phyloP scores from a whole-genome alignment of 192 early-diverging fungal genomes.

The Coemansia sp. region DNA sequence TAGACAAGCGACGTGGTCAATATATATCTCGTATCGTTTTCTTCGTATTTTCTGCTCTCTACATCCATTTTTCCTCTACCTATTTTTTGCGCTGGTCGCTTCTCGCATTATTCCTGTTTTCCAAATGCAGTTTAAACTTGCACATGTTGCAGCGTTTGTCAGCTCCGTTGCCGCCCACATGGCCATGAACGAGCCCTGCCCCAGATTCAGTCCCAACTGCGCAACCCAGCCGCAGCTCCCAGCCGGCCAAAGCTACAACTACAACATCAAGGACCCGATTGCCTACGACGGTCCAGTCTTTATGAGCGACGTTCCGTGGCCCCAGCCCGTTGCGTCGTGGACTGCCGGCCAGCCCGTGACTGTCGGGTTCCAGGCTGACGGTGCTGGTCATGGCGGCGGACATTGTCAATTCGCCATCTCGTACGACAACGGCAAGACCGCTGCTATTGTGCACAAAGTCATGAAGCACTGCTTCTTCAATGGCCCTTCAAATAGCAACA shows the following conservation, averaged over 20 bases:
- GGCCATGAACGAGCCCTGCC: neutral
- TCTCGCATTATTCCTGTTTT: neutral
- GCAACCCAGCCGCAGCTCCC: neutral
- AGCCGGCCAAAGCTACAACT: neutral
- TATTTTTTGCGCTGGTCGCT: neutral
- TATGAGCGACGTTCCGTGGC: neutral
- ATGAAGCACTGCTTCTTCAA: constrained; percentile 36
- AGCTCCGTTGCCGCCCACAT: neutral
- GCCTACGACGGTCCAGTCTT: neutral
- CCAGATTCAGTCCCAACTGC: neutral
- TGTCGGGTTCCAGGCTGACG: constrained; percentile 30
- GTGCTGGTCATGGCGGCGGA: constrained; percentile 52
- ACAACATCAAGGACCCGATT: constrained; percentile 2
- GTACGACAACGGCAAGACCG: constrained; percentile 42
- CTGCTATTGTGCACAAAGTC: constrained; percentile 57
- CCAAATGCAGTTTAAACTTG: neutral
- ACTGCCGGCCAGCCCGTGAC: constrained; percentile 39
- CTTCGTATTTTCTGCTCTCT: no score
- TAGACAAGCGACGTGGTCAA: no score
- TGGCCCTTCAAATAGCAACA: constrained; percentile 13
- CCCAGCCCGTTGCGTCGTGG: constrained; percentile 22
- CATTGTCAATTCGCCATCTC: constrained; percentile 61
- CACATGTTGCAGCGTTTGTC: neutral
- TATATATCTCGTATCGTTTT: no score
- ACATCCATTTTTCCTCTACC: neutral